These are phyloP conservation scores for Nakazawaea ambrosiae DNA, from an alignment of 805 yeast genomes.

Conservation along the genomic window DNA sequence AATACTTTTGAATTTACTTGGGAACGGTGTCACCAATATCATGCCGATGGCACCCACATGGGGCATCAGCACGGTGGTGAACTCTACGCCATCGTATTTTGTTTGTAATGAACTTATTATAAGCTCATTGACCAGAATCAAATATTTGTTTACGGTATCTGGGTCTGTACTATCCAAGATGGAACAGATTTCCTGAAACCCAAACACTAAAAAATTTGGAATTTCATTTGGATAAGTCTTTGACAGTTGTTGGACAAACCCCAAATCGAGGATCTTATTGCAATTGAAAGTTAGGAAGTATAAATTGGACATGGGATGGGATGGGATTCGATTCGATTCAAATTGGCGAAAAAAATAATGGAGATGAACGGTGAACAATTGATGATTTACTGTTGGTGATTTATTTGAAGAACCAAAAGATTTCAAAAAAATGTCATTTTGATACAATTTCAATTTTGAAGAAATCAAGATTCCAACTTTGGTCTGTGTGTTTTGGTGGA, in stretches of 20 bases:
- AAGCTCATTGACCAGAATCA: constrained; percentile 29
- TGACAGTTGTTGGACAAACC: neutral
- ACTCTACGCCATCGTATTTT: constrained; percentile 27
- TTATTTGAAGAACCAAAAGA: too few relatives aligned
- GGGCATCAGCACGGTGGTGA: constrained; percentile 33
- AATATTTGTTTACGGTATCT: constrained; percentile 26
- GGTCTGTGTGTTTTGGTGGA: too few relatives aligned
- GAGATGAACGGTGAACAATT: too few relatives aligned
- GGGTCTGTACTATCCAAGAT: constrained; percentile 47
- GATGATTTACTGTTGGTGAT: too few relatives aligned
- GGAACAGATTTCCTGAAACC: constrained; percentile 59
- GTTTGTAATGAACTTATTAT: constrained; percentile 27
- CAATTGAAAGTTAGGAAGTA: constrained; percentile 10
- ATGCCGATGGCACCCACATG: constrained; percentile 56
- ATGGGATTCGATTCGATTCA: too few relatives aligned
- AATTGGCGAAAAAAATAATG: too few relatives aligned
- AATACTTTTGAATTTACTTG: constrained; percentile 20
- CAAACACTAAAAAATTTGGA: constrained; percentile 49
- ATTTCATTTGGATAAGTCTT: constrained; percentile 13
- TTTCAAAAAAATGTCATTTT: too few relatives aligned
- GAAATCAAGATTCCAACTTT: too few relatives aligned
- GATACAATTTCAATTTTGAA: too few relatives aligned
- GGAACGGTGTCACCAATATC: constrained; percentile 38
- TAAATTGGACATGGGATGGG: too few relatives aligned
- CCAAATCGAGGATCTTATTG: constrained; percentile 6